phyloP scores from a whole-genome alignment of 176 grass and related monocot genomes.

The Hyparrhenia diplandra region DNA sequence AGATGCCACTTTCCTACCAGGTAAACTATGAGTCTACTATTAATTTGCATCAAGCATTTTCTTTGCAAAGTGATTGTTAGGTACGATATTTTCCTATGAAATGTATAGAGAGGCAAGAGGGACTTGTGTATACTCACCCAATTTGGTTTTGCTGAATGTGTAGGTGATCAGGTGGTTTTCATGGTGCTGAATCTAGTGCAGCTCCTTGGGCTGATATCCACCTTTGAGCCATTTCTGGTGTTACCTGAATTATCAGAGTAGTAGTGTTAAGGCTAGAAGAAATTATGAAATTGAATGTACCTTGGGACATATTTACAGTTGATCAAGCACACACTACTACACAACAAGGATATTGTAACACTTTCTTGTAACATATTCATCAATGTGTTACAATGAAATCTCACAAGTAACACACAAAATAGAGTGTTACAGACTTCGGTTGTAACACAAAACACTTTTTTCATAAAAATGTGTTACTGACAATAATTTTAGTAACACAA shows the following conservation, averaged over 20 bases:
- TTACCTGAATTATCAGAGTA: background rate
- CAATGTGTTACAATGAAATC: too few relatives aligned
- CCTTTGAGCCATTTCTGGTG: constrained; percentile 41
- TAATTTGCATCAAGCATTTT: too few relatives aligned
- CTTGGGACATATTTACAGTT: background rate
- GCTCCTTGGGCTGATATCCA: constrained; percentile 35
- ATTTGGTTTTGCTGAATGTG: background rate
- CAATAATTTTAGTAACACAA: too few relatives aligned
- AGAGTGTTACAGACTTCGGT: too few relatives aligned
- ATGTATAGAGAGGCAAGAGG: background rate
- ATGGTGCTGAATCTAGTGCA: constrained; percentile 28
- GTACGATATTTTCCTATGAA: background rate
- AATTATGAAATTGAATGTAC: background rate
- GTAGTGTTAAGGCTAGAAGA: background rate
- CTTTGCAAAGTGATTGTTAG: too few relatives aligned
- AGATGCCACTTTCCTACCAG: constrained; percentile 48
- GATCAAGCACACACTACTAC: background rate
- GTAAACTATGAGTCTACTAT: too few relatives aligned
- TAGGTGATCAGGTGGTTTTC: constrained; percentile 49
- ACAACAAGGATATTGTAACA: too few relatives aligned
- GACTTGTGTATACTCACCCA: background rate
- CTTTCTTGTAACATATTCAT: too few relatives aligned
- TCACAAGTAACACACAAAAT: too few relatives aligned
- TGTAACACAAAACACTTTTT: too few relatives aligned
- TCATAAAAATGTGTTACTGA: too few relatives aligned